phyloP scores from a whole-genome alignment of 1,284 basidiomycete genomes.

The Peniophora sp. region DNA sequence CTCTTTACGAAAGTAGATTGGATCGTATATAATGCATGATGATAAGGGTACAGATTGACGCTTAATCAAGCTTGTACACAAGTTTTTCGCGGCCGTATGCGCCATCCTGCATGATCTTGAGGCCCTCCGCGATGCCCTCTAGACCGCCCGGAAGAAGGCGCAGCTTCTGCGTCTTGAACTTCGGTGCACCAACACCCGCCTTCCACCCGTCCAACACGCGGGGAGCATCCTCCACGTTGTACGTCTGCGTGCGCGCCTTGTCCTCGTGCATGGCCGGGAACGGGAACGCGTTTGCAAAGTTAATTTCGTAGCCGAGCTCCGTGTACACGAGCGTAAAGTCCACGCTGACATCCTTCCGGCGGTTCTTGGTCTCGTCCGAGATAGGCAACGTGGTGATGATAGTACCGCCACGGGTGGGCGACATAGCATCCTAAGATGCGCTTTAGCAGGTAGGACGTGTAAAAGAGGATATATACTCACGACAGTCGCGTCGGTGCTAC shows the following conservation, averaged over 20 bases:
- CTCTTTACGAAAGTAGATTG: too few relatives aligned
- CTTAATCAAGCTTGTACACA: background rate
- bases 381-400: constrained; percentile 3
- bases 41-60: background rate
- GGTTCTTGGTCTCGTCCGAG: constrained; percentile 1
- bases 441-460: background rate
- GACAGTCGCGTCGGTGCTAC: background rate
- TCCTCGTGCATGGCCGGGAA: background rate
- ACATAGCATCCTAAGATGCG: background rate
- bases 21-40: too few relatives aligned
- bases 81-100: background rate
- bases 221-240: background rate
- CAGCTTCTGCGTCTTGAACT: background rate
- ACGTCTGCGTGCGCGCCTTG: background rate
- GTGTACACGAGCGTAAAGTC: constrained; percentile 13
- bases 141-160: background rate
- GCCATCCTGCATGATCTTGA: background rate
- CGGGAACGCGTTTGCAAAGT: background rate
- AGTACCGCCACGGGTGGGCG: background rate
- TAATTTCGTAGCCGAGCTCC: constrained; percentile 8
- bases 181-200: background rate
- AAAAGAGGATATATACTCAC: background rate
- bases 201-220: background rate
- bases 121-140: background rate
- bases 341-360: constrained; percentile 3